Evolutionary conservation across 2,329 filamentous ascomycete species (phyloP), one percentile per base, ranked within the genome.

Genomic region (Byssothecium circinans): DNA sequence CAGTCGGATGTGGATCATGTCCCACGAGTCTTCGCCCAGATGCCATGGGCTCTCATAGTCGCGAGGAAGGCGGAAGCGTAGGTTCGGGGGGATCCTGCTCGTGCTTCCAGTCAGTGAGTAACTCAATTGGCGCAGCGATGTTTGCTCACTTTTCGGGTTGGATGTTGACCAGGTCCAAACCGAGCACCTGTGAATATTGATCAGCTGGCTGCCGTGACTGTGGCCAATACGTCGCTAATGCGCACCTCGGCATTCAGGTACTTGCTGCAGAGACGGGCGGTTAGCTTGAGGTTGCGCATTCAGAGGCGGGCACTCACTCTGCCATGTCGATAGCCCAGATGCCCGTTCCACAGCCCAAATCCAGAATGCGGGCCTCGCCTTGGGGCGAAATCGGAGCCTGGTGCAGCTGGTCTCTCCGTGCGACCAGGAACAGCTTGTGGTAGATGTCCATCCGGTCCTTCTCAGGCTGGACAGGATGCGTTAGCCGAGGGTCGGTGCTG

Each of bases 291-390:
- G 51, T 36, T 40, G 54, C 50, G 54, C 35, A 30, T 11, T 8
- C 8, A 12, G 19, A n/a, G 4, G 5, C 8, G 10, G 48, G 44
- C 61, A 74, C 83, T 74, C 76, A 89, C 81, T 88, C 85, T 53
- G 88, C 87, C 73, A 96, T 87, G 57, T 92, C 87, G 60, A 95
- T 88, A 33, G 87, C 83, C 92, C 92, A 97, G 52, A 95, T 92
- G 32, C 90, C 91, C 1, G 90, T 95, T 17, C 91, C 92, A 54
- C 87, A 91, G 34, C 91, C 92, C 44, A 96, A 63, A 59, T 84
- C 83, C 45, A 85, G 74, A 52, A 85, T 79, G 50, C 80, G 76
- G 47, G 74, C 73, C 45, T 60, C 64, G 57, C 63, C 57, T 54
- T 71, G 61, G 49, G 71, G 55, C 50, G 69, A 61, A 41, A 77